Evolutionary conservation across 2,329 filamentous ascomycete genomes (phyloP), one percentile per base, ranked within the genome.

Genomic region (Botrytis byssoidea): DNA sequence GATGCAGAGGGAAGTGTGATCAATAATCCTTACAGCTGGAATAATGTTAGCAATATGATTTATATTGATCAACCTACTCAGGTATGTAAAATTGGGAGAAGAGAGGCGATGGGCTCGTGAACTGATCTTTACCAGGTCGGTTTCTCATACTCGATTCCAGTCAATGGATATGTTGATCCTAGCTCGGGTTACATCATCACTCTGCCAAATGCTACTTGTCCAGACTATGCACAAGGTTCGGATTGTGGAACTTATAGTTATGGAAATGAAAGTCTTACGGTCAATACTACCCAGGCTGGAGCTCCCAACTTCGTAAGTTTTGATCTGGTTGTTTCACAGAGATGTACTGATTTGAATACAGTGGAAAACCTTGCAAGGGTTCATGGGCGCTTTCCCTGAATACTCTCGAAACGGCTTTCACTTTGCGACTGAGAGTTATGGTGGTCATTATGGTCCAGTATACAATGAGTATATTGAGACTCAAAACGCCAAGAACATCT

Each of bases 331-430:
- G 3, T 44, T n/a, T 22, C 16, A 20, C 29, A 25, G 37, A 46
- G 3, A 5, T 37, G 14, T 72, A 14, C 51, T 72, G 48, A 72
- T 72, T 9, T 18, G 3, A 29, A 22, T 18, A 35, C 9, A 72
- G 70, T 72, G 87, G 86, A 88, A 86, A 80, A 88, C 87, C 0
- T 78, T 90, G 40, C 88, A 90, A 77, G 88, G 88, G 1, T 90
- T 91, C 80, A 88, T 89, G 85, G 88, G 88, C 3, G 88, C 85
- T 0, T 90, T 90, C 78, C 88, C 85, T 1, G 79, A 85, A 74
- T 86, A 86, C 76, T 82, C 84, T 0, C 81, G 85, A 32, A 82
- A 85, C 61, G 85, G 84, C 0, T 86, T 89, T 77, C 85, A 86
- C 77, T 88, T 89, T 76, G 82, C 87, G 0, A 88, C 86, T 0